Conservation (phyloP, 1,139 yeast genomes). For the Sugiyamaella grinbergsii region DNA sequence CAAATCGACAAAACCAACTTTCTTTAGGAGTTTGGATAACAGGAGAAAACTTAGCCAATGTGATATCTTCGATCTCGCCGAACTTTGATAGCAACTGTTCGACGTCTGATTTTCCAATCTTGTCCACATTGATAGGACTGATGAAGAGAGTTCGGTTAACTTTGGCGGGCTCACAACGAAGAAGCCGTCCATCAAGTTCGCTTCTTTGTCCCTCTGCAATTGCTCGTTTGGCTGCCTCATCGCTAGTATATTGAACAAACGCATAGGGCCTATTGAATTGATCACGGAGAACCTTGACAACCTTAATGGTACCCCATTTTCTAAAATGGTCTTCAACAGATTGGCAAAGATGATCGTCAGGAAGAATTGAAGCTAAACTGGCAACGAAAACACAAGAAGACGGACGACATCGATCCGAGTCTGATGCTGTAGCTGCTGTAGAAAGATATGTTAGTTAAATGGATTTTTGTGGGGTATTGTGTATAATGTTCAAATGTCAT, state of each 20-base stretch:
- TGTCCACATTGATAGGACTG: conserved; percentile 28
- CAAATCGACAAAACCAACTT: conserved; percentile 77
- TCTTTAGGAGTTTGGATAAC: conserved; percentile 16
- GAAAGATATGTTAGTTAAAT: not conserved
- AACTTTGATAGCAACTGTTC: conserved; percentile 49
- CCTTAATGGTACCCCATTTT: conserved; percentile 66
- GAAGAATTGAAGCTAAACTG: conserved; percentile 56
- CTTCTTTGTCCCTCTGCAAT: conserved; percentile 69
- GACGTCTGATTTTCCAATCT: conserved; percentile 41
- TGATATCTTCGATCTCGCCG: conserved; percentile 76
- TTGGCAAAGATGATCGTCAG: conserved; percentile 69
- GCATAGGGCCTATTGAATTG: conserved; percentile 87
- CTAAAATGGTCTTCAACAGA: conserved; percentile 67
- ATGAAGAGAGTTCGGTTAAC: conserved; percentile 79
- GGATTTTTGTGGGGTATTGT: not conserved
- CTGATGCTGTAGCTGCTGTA: not conserved
- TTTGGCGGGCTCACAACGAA: conserved; percentile 88
- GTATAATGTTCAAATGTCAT: too few species aligned
- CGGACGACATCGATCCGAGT: conserved; percentile 48
- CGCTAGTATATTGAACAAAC: conserved; percentile 81
- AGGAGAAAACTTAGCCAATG: conserved; percentile 34
- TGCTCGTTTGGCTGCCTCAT: conserved; percentile 70
- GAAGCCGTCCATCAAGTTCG: conserved; percentile 66
- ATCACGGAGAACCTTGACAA: conserved; percentile 87
- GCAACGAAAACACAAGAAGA: conserved; percentile 91